Conservation (phyloP, 208 protist genomes). For the Tritrichomonas musculus region DNA sequence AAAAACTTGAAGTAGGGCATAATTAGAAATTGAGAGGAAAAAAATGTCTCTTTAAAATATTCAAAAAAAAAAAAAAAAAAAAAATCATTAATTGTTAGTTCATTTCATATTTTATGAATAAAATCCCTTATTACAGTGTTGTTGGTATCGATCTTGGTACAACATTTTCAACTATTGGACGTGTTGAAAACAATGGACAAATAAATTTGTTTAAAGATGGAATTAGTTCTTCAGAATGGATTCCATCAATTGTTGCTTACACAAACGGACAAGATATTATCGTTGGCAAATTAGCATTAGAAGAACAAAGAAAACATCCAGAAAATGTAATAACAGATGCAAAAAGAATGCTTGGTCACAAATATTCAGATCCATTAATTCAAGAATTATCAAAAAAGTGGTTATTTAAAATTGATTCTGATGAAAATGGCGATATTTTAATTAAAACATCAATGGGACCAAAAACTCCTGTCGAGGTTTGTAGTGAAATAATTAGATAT, state of each 20-base stretch:
- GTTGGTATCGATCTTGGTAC: conserved; percentile 63
- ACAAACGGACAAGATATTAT: neutral
- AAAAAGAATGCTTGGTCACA: conserved; percentile 72
- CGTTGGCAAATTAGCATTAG: neutral
- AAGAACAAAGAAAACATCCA: neutral
- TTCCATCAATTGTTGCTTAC: neutral
- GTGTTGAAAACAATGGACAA: conserved; percentile 52
- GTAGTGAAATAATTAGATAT: neutral
- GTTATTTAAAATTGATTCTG: too few species aligned
- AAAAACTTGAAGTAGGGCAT: too few species aligned
- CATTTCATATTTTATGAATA: too few species aligned
- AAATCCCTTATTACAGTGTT: too few species aligned
- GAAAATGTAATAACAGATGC: conserved; percentile 65
- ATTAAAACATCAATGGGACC: neutral
- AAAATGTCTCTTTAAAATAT: too few species aligned
- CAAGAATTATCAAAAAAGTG: neutral
- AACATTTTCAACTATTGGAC: conserved; percentile 62
- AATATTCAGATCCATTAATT: conserved; percentile 74
- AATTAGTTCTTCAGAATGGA: too few species aligned
- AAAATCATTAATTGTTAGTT: too few species aligned
- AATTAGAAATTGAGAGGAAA: too few species aligned
- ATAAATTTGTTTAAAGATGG: neutral
- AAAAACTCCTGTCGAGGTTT: too few species aligned
- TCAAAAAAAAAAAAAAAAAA: too few species aligned
- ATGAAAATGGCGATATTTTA: neutral